These are phyloP conservation scores for Amanita jacksonii DNA, from an alignment of 768 basidiomycete genomes.

Conservation along the genomic window DNA sequence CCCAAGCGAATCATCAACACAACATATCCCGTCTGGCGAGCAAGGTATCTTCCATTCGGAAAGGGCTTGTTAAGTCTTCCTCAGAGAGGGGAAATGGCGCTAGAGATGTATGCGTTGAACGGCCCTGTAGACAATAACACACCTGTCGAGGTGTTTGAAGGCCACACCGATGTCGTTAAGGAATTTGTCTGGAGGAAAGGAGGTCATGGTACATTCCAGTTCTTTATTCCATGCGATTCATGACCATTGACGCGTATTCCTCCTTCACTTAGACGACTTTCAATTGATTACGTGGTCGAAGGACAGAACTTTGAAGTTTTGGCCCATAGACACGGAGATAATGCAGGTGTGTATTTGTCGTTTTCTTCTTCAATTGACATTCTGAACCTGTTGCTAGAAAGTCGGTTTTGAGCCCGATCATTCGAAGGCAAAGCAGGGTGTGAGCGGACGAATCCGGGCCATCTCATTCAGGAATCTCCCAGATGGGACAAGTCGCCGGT, in stretches of 20 bases:
- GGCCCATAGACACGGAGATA: constrained; percentile 69
- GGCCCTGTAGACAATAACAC: constrained; percentile 17
- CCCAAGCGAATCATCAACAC: constrained; percentile 56
- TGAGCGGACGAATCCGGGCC: constrained; percentile 2
- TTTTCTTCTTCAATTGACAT: background rate
- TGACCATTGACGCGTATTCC: background rate
- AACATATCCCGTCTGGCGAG: constrained; percentile 89
- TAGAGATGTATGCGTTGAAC: constrained; percentile 71
- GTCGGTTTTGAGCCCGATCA: constrained; percentile 33
- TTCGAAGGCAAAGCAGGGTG: constrained; percentile 20
- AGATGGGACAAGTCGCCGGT: constrained; percentile 20
- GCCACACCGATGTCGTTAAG: constrained; percentile 89
- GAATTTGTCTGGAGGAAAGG: constrained; percentile 95
- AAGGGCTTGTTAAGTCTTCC: constrained; percentile 80
- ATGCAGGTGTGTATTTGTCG: constrained; percentile 42
- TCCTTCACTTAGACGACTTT: constrained; percentile 47
- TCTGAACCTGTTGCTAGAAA: constrained; percentile 27
- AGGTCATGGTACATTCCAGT: constrained; percentile 33
- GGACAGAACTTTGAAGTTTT: constrained; percentile 84
- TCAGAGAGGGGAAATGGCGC: constrained; percentile 73
- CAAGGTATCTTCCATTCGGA: constrained; percentile 87
- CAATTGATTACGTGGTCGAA: constrained; percentile 70
- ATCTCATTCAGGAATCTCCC: constrained; percentile 54
- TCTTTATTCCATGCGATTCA: background rate
- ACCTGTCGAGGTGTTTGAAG: constrained; percentile 72